Evolutionary conservation across 1,284 basidiomycete genomes (phyloP).

Genomic region (Cutaneotrichosporon arboriforme): DNA sequence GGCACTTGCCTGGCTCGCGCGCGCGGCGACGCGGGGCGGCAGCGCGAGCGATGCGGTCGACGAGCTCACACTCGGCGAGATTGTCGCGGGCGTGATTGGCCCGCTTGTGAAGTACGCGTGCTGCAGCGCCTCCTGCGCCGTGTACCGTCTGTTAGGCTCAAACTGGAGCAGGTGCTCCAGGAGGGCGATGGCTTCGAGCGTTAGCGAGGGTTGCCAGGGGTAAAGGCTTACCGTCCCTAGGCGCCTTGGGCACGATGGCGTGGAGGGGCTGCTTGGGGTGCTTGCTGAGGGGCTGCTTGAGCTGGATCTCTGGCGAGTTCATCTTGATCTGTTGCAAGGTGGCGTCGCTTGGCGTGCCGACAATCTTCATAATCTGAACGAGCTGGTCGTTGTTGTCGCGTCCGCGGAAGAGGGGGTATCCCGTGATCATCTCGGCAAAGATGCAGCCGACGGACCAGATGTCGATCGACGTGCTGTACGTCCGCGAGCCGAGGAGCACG

Average conservation of each 20-base stretch:
- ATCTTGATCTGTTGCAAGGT: conserved; percentile 82
- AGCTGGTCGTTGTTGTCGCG: conserved; percentile 97
- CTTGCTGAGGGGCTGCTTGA: conserved; percentile 57
- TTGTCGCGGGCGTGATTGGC: conserved; percentile 38
- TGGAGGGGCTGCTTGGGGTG: conserved; percentile 87
- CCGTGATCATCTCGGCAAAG: conserved; percentile 68
- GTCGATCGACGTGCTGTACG: conserved; percentile 94
- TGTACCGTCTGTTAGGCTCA: conserved; percentile 86
- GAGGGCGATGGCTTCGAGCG: conserved; percentile 91
- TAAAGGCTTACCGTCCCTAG: no score
- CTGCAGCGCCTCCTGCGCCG: conserved; percentile 82
- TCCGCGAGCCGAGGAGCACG: conserved; percentile 88
- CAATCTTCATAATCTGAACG: conserved; percentile 93
- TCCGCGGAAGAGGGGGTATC: conserved; percentile 93
- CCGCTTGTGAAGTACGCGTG: conserved; percentile 81
- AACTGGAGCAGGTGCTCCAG: conserved; percentile 95
- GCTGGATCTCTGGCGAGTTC: conserved; percentile 90
- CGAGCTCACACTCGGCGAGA: conserved; percentile 28
- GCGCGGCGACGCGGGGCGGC: conserved; percentile 38
- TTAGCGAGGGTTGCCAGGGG: conserved; percentile 40
- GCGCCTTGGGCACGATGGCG: conserved; percentile 85
- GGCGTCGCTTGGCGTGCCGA: conserved; percentile 89
- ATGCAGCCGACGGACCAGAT: conserved; percentile 91
- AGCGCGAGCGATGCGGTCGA: conserved; percentile 37
- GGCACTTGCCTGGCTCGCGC: conserved; percentile 36